These are phyloP conservation scores for Alternaria gaisen DNA, from an alignment of 2,329 filamentous ascomycete species.

Conservation along the genomic window DNA sequence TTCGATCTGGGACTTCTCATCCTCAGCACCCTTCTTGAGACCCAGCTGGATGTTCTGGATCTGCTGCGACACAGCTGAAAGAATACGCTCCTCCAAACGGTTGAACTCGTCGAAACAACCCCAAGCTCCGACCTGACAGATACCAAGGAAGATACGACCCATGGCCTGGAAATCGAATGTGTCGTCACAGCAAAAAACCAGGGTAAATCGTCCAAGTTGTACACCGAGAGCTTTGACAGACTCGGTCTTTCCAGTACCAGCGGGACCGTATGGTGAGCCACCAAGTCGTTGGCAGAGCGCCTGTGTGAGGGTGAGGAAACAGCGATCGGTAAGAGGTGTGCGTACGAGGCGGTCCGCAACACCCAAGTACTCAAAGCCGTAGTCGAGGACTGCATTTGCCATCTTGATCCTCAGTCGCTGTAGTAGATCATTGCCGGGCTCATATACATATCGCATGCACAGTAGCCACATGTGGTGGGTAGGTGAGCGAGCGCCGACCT, in stretches of 20 bases:
- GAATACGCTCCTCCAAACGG: slow-evolving; percentile 93
- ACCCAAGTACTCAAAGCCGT: slow-evolving; percentile 97
- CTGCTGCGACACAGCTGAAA: slow-evolving; percentile 98
- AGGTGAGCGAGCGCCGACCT: slow-evolving; percentile 75
- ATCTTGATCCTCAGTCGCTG: slow-evolving; percentile 90
- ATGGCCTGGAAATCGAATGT: slow-evolving; percentile 99
- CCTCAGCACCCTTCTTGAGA: slow-evolving; percentile 81
- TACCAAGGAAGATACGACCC: slow-evolving; percentile 98
- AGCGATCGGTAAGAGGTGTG: slow-evolving; percentile 95
- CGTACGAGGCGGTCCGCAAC: slow-evolving; percentile 95
- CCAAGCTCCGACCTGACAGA: slow-evolving; percentile 99
- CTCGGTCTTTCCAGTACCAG: slow-evolving; percentile 98
- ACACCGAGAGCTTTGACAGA: slow-evolving; percentile 98
- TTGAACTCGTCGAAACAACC: slow-evolving; percentile 99
- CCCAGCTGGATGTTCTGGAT: slow-evolving; percentile 99
- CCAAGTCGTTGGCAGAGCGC: slow-evolving; percentile 93
- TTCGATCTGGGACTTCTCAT: slow-evolving; percentile 89
- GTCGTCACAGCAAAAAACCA: slow-evolving; percentile 99
- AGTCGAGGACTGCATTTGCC: slow-evolving; percentile 94
- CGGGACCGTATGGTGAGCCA: slow-evolving; percentile 95
- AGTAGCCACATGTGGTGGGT: slow-evolving; percentile 92
- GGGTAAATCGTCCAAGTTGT: slow-evolving; percentile 94
- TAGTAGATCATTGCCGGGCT: slow-evolving; percentile 78
- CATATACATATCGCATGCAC: slow-evolving; percentile 96
- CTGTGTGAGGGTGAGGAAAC: slow-evolving; percentile 97